Conservation (phyloP, 2,329 filamentous ascomycete species). For the Xylariaceae sp. region DNA sequence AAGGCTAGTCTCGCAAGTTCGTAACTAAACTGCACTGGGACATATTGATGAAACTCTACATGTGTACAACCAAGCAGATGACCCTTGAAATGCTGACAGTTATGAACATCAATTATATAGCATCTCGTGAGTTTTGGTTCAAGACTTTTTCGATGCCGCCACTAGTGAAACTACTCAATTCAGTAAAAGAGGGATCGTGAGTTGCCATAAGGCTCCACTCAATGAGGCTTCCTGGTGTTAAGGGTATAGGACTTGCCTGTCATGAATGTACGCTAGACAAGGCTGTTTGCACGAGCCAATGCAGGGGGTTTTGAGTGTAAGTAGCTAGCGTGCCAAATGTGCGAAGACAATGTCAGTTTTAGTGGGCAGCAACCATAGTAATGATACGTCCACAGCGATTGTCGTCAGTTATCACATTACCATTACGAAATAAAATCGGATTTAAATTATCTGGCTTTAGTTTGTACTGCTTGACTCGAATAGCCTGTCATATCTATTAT, state of each 20-base stretch:
- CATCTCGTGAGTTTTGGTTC: background rate
- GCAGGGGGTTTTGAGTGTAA: too few relatives aligned
- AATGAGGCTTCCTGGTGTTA: too few relatives aligned
- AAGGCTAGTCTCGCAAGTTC: background rate
- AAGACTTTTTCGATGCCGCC: background rate
- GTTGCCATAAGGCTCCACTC: too few relatives aligned
- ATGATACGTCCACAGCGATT: too few relatives aligned
- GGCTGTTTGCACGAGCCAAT: too few relatives aligned
- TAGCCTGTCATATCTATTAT: background rate
- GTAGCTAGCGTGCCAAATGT: too few relatives aligned
- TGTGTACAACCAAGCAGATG: background rate
- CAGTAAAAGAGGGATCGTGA: background rate
- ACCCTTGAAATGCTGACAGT: conserved; percentile 18
- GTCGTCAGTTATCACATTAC: conserved; percentile 2
- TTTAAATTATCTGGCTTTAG: background rate
- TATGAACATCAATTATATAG: too few relatives aligned
- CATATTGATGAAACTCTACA: conserved; percentile 6
- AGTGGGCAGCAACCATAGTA: too few relatives aligned
- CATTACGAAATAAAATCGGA: conserved; percentile 3
- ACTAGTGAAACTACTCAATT: background rate
- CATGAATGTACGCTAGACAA: too few relatives aligned
- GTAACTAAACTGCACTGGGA: conserved; percentile 4
- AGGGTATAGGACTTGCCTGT: too few relatives aligned
- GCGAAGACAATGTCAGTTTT: too few relatives aligned
- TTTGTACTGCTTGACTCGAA: background rate